Percentiles rank a stretch among this genome's conserved stretches.
These are phyloP conservation scores for Malus domestica DNA, from an alignment of 306 rosid species.

Conservation along the genomic window DNA sequence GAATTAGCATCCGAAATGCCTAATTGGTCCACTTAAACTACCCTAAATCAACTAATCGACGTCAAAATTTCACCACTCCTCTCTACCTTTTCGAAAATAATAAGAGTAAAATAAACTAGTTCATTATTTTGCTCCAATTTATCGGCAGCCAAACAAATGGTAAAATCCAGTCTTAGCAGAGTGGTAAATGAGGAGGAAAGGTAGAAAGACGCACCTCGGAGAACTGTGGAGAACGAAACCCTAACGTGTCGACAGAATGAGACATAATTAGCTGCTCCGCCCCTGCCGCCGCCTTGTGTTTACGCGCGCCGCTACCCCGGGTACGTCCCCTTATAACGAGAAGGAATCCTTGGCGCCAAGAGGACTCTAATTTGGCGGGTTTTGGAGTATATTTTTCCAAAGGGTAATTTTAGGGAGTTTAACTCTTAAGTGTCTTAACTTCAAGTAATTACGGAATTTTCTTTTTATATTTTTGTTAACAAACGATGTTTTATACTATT, in stretches of 20 bases:
- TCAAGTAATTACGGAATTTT: too few species aligned
- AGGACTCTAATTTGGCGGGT: background rate
- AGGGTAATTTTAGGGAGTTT: too few species aligned
- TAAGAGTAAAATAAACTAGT: background rate
- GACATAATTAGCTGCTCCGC: background rate
- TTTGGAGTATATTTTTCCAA: too few species aligned
- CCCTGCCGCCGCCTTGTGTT: background rate
- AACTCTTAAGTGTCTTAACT: too few species aligned
- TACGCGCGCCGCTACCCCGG: background rate
- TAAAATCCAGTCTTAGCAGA: background rate
- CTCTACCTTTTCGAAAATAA: background rate
- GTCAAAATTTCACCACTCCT: background rate
- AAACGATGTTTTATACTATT: too few species aligned
- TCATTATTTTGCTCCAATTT: background rate
- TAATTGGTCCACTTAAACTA: background rate
- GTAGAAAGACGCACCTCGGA: slow-evolving; percentile 38
- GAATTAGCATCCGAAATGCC: background rate
- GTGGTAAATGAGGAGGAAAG: background rate
- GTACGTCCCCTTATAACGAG: background rate
- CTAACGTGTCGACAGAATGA: slow-evolving; percentile 19
- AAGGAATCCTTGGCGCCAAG: background rate
- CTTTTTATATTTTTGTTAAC: too few species aligned
- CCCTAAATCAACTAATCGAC: background rate
- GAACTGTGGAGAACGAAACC: slow-evolving; percentile 55
- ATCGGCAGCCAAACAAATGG: background rate